Evolutionary conservation across 768 basidiomycete genomes (phyloP).

Genomic region (Hebeloma cylindrosporum): DNA sequence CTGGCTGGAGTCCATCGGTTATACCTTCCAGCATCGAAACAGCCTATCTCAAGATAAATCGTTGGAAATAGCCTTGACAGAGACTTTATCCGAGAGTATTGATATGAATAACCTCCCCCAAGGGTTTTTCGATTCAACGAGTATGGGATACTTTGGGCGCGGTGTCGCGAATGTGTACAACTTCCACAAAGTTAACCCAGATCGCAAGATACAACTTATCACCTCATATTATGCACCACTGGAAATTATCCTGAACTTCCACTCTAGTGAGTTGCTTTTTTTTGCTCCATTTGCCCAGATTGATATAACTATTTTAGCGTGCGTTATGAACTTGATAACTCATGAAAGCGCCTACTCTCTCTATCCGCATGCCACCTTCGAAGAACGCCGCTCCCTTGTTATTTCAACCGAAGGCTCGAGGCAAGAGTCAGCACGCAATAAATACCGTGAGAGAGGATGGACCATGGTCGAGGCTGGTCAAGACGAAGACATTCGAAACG

Average conservation of each 20-base stretch:
- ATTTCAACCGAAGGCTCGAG: background rate
- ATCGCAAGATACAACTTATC: slow-evolving; percentile 43
- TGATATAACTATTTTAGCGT: slow-evolving; percentile 2
- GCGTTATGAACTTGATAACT: slow-evolving; percentile 38
- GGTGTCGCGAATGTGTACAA: slow-evolving; percentile 32
- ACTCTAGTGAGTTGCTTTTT: slow-evolving; percentile 40
- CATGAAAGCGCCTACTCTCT: slow-evolving; percentile 40
- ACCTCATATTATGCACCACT: slow-evolving; percentile 31
- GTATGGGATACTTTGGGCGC: slow-evolving; percentile 20
- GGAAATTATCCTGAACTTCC: slow-evolving; percentile 43
- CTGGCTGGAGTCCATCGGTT: slow-evolving; percentile 33
- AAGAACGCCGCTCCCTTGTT: slow-evolving; percentile 13
- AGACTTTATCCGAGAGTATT: background rate
- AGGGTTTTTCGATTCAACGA: slow-evolving; percentile 2
- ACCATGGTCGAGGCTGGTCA: slow-evolving; percentile 7
- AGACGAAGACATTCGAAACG: slow-evolving; percentile 9
- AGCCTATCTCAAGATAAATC: background rate
- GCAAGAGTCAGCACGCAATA: slow-evolving; percentile 19
- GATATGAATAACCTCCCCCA: no score
- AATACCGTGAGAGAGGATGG: slow-evolving; percentile 42
- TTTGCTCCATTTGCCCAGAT: background rate
- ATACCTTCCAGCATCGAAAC: slow-evolving; percentile 14
- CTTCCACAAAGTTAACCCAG: slow-evolving; percentile 27
- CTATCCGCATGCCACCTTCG: slow-evolving; percentile 43
- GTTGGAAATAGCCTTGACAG: background rate